Evolutionary conservation across 1,139 yeast genomes (phyloP).

Genomic region (Taphrina populina): DNA sequence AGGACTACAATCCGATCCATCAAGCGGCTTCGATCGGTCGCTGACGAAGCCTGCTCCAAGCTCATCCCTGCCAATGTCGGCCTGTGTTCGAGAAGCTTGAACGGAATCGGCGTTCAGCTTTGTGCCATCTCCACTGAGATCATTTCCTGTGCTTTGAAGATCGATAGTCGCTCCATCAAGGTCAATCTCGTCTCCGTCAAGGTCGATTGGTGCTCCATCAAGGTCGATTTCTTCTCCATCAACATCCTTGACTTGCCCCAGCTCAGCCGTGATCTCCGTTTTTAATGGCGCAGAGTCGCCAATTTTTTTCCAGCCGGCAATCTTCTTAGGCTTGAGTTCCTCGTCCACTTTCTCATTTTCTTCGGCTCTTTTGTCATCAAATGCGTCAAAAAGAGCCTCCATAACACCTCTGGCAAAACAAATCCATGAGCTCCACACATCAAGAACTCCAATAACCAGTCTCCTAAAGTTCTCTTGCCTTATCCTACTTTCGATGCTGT

Average conservation of each 20-base stretch:
- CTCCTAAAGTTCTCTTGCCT: slow-evolving; percentile 37
- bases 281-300: slow-evolving; percentile 3
- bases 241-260: not conserved
- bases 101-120: not conserved
- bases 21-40: too few relatives aligned
- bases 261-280: too few relatives aligned
- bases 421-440: slow-evolving; percentile 39
- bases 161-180: not conserved
- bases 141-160: not conserved
- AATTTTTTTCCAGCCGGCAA: slow-evolving; percentile 25
- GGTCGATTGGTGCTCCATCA: slow-evolving; percentile 8
- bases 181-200: slow-evolving; percentile 2
- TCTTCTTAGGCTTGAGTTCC: not conserved
- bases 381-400: slow-evolving; percentile 34
- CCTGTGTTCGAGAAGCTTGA: not conserved
- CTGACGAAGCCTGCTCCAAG: too few relatives aligned
- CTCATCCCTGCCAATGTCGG: not conserved
- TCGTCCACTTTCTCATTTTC: not conserved
- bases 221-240: slow-evolving; percentile 1
- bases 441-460: slow-evolving; percentile 37
- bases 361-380: slow-evolving; percentile 27
- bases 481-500: slow-evolving; percentile 37
- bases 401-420: slow-evolving; percentile 30
- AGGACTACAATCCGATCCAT: too few relatives aligned
- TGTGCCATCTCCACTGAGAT: not conserved